Conservation (phyloP, 176 grass and related monocot genomes). For the maize (Zea mays) region Zm-B73-REFERENCE-NAM-5.0 NC_050097.1:43030501-43031000, state of each 20-base stretch:
- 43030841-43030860: background rate
- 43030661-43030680: background rate
- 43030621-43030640: background rate
- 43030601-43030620: background rate
- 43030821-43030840: slow-evolving; percentile 4
- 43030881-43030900: background rate
- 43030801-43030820: slow-evolving; percentile 24
- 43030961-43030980: background rate
- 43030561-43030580: background rate
- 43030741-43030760: background rate
- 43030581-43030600: background rate
- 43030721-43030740: slow-evolving; percentile 16
- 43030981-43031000: background rate
- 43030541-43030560: background rate
- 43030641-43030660: background rate
- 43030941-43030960: slow-evolving; percentile 2
- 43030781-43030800: slow-evolving; percentile 37
- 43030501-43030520: slow-evolving; percentile 34
- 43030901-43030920: slow-evolving; percentile 7
- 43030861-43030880: slow-evolving; percentile 22
- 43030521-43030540: background rate
- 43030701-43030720: background rate
- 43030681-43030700: background rate
- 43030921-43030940: background rate
- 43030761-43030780: background rate